Evolutionary conservation across 2,329 filamentous ascomycete genomes (phyloP).

Genomic region (Colletotrichum sp.): DNA sequence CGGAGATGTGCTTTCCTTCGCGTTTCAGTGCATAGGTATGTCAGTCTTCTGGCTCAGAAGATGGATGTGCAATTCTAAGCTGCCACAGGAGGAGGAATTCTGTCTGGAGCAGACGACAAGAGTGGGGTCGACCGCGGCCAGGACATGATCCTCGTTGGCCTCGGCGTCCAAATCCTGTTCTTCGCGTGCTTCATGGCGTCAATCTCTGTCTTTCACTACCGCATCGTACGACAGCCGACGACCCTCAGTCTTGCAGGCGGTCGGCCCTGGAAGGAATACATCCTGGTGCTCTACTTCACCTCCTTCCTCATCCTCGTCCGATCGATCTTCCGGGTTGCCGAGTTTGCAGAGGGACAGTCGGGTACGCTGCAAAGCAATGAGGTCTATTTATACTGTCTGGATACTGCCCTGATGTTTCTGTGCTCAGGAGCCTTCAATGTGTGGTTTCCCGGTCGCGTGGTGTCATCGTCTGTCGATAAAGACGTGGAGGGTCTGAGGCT

Average conservation of each 20-base stretch:
- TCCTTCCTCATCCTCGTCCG: background rate
- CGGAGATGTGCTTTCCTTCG: background rate
- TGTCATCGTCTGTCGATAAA: background rate
- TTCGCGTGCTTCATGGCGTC: background rate
- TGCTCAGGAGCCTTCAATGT: background rate
- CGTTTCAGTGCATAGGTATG: background rate
- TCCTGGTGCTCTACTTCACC: background rate
- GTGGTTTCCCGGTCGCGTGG: background rate
- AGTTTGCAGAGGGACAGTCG: background rate
- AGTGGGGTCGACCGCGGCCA: background rate
- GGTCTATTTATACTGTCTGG: background rate
- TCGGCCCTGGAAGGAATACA: background rate
- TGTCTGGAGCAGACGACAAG: background rate
- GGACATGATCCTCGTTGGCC: background rate
- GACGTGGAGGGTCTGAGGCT: background rate
- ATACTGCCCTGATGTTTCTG: background rate
- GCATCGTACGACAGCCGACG: background rate
- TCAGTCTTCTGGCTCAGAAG: background rate
- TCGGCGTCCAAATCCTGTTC: background rate
- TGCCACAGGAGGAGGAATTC: background rate
- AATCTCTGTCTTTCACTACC: background rate
- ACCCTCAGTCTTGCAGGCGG: background rate
- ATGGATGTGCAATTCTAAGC: no score
- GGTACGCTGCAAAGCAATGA: background rate
- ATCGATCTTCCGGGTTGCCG: background rate